Conservation (phyloP, 2,329 filamentous ascomycete genomes). For the Paecilomyces formosus region DNA sequence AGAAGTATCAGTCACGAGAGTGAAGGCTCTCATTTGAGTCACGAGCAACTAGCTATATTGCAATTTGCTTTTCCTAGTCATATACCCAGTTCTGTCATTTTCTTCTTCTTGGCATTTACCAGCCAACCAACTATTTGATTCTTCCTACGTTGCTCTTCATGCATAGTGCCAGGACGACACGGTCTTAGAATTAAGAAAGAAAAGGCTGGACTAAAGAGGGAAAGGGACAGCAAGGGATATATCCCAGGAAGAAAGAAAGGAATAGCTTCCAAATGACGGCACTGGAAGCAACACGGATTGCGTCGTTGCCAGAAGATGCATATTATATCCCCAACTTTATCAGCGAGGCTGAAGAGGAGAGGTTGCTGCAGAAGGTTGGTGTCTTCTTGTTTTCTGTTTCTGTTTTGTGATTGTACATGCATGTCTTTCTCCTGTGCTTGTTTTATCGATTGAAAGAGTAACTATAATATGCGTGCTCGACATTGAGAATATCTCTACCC, state of each 20-base stretch:
- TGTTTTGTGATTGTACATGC: no score
- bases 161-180: not conserved
- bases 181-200: not conserved
- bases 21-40: not conserved
- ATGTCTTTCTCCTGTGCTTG: not conserved
- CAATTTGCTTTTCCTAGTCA: not conserved
- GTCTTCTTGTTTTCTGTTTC: not conserved
- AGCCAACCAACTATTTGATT: not conserved
- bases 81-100: not conserved
- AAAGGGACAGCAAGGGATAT: not conserved
- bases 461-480: not conserved
- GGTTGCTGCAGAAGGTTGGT: constrained; percentile 62
- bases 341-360: constrained; percentile 62
- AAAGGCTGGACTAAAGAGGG: not conserved
- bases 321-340: constrained; percentile 89
- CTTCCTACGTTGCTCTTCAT: not conserved
- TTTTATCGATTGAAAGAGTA: no score
- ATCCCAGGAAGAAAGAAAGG: not conserved
- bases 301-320: constrained; percentile 38
- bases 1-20: not conserved
- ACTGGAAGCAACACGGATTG: constrained; percentile 25
- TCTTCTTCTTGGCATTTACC: not conserved
- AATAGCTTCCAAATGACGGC: constrained; percentile 6
- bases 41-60: not conserved
- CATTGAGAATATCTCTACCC: not conserved